Percentiles rank a stretch among this genome's conserved stretches.
phyloP scores from a whole-genome alignment of 2,329 filamentous ascomycete genomes.

The Claviceps quebecensis region DNA sequence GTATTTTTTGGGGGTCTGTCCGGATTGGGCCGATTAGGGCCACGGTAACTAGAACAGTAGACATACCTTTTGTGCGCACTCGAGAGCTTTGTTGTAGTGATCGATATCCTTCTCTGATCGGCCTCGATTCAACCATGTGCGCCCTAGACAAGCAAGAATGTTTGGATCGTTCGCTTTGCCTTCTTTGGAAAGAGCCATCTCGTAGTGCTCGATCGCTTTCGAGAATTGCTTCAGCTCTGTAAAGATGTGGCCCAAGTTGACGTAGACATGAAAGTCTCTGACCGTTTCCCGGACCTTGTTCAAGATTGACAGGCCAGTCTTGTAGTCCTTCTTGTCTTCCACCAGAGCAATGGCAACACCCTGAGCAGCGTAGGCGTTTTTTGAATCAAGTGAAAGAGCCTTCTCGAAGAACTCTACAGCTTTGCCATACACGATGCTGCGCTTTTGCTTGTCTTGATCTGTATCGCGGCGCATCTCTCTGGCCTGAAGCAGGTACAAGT shows the following conservation, averaged over 20 bases:
- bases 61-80: slow-evolving; percentile 49
- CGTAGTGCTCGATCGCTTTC: slow-evolving; percentile 90
- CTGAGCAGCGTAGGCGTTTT: slow-evolving; percentile 92
- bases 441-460: slow-evolving; percentile 82
- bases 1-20: not conserved
- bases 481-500: slow-evolving; percentile 72
- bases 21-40: no score
- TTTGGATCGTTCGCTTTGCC: slow-evolving; percentile 58
- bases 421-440: slow-evolving; percentile 72
- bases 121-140: slow-evolving; percentile 74
- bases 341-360: slow-evolving; percentile 88
- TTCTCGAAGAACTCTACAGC: slow-evolving; percentile 99
- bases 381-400: slow-evolving; percentile 82
- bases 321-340: slow-evolving; percentile 85
- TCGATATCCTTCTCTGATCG: slow-evolving; percentile 46
- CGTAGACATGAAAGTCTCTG: slow-evolving; percentile 73
- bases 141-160: slow-evolving; percentile 73
- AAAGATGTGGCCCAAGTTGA: slow-evolving; percentile 90
- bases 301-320: slow-evolving; percentile 71
- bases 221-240: slow-evolving; percentile 80
- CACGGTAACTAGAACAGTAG: no score
- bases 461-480: slow-evolving; percentile 89
- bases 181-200: slow-evolving; percentile 67
- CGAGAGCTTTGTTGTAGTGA: slow-evolving; percentile 41
- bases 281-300: slow-evolving; percentile 82